Conservation (phyloP, 176 grass and related monocot genomes). For the Ampelocalamus luodianensis region DNA sequence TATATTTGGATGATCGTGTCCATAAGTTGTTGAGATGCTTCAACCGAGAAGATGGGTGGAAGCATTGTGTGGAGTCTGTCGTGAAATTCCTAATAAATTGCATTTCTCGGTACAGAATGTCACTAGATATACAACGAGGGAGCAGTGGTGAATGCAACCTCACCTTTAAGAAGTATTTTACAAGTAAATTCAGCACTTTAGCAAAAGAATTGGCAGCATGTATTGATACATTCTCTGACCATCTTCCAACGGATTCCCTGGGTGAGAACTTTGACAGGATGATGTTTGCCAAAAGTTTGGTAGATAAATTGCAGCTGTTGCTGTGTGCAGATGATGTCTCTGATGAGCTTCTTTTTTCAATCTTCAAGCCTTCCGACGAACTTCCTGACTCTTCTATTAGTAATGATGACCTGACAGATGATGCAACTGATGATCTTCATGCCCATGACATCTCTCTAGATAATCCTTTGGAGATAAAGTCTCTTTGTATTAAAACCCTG, state of each 20-base stretch:
- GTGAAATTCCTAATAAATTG: constrained; percentile 54
- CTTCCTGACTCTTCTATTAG: constrained; percentile 42
- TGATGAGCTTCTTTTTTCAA: constrained; percentile 54
- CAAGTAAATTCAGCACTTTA: constrained; percentile 47
- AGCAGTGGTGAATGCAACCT: constrained; percentile 22
- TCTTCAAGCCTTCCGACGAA: constrained; percentile 51
- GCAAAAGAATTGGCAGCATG: constrained; percentile 45
- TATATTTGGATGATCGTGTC: constrained; percentile 75
- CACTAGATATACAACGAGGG: constrained; percentile 32
- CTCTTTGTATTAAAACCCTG: constrained; percentile 61
- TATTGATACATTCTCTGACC: constrained; percentile 51
- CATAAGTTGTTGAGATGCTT: constrained; percentile 55
- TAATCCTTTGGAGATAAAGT: constrained; percentile 58
- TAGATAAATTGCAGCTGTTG: constrained; percentile 53
- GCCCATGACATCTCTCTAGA: constrained; percentile 39
- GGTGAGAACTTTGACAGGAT: constrained; percentile 56
- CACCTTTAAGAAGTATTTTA: constrained; percentile 56
- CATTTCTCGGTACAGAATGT: constrained; percentile 53
- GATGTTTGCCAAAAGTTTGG: constrained; percentile 46
- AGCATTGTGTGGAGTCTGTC: constrained; percentile 52
- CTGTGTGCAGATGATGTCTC: constrained; percentile 43
- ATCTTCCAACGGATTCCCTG: constrained; percentile 61
- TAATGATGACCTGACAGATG: constrained; percentile 48
- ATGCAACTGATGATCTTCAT: constrained; percentile 43
- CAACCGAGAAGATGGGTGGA: constrained; percentile 54